Evolutionary conservation across 805 yeast genomes (phyloP).

Genomic region (Kluyveromyces lactis): DNA sequence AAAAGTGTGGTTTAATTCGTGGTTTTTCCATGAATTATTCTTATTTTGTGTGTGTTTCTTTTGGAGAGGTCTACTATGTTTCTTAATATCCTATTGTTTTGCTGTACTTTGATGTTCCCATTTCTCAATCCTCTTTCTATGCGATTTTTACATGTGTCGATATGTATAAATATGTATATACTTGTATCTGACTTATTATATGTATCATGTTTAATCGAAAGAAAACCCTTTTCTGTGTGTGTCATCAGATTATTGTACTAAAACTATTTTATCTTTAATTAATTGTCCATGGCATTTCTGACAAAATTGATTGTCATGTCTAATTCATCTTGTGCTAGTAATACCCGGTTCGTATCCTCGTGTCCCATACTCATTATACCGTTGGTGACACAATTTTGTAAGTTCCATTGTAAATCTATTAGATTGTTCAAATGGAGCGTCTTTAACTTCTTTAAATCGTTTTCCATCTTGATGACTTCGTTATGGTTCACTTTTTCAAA

Average conservation of each 20-base stretch:
- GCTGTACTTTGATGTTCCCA: no score
- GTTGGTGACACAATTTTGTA: constrained; percentile 26
- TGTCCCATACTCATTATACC: constrained; percentile 23
- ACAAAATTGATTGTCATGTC: constrained; percentile 30
- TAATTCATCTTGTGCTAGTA: constrained; percentile 18
- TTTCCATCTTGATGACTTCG: neutral
- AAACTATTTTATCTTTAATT: no score
- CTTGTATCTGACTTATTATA: no score
- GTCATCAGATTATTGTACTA: constrained; percentile 7
- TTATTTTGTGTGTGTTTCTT: no score
- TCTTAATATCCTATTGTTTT: no score
- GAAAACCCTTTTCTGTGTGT: constrained; percentile 7
- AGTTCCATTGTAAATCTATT: constrained; percentile 23
- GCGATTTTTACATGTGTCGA: no score
- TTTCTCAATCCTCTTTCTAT: no score
- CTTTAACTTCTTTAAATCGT: constrained; percentile 9
- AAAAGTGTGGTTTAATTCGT: no score
- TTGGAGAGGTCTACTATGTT: no score
- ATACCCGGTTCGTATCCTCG: constrained; percentile 9
- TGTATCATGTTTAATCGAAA: neutral
- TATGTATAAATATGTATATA: no score
- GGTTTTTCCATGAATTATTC: no score
- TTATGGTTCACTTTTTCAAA: neutral
- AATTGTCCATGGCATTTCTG: constrained; percentile 26
- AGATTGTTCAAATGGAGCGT: constrained; percentile 19